These are phyloP conservation scores for Sarcomyxa edulis DNA, from an alignment of 768 basidiomycete genomes.

Conservation along the genomic window DNA sequence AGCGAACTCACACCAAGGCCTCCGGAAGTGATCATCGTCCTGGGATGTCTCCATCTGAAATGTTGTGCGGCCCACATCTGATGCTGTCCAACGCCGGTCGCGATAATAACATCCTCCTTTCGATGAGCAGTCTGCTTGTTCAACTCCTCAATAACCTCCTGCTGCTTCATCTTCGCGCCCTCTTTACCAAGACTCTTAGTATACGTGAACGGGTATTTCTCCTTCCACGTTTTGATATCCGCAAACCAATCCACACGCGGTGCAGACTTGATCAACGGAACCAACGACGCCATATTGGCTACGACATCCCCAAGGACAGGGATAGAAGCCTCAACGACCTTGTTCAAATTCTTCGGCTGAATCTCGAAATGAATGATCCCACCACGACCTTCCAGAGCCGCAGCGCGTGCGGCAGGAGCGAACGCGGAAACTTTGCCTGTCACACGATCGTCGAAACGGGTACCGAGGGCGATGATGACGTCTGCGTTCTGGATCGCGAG, in stretches of 20 bases:
- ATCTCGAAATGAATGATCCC: constrained; percentile 99
- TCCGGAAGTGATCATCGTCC: constrained; percentile 88
- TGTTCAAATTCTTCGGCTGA: constrained; percentile 98
- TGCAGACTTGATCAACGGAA: constrained; percentile 65
- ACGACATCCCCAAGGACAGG: constrained; percentile 94
- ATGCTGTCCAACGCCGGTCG: constrained; percentile 98
- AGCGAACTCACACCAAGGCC: constrained; percentile 79
- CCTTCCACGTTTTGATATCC: constrained; percentile 82
- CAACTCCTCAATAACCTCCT: constrained; percentile 93
- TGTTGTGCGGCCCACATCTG: constrained; percentile 99
- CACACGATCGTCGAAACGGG: constrained; percentile 96
- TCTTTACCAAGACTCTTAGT: constrained; percentile 43
- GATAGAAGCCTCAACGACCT: constrained; percentile 92
- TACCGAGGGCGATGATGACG: constrained; percentile 95
- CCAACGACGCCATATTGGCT: constrained; percentile 72
- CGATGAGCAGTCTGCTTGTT: constrained; percentile 70
- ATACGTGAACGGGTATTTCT: constrained; percentile 86
- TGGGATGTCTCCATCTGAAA: constrained; percentile 86
- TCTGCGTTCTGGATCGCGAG: constrained; percentile 97
- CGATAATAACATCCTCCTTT: constrained; percentile 83
- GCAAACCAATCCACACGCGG: constrained; percentile 78
- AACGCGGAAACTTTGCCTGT: constrained; percentile 88
- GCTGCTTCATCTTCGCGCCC: constrained; percentile 84
- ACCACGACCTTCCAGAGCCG: constrained; percentile 79
- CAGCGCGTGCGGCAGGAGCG: constrained; percentile 85